Base-by-base conservation (phyloP, 2,329 filamentous ascomycete genomes). In the Atkinsonella texensis region DNA sequence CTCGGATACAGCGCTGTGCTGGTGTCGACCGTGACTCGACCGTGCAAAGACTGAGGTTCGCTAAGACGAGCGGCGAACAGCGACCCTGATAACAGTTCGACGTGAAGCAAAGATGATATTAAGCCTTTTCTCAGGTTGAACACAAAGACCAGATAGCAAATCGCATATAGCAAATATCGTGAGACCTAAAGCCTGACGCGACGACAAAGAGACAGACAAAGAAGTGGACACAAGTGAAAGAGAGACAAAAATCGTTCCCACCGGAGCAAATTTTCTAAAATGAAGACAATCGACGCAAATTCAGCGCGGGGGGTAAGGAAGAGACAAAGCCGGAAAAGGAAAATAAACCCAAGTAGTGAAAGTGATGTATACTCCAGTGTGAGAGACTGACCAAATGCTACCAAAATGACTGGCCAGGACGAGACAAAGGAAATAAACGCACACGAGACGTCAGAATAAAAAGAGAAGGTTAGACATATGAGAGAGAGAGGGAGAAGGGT, bases 401-500 rank as follows among this genome's bases (percentile, higher is more conserved):
- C 32, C 13, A 17, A 15, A 39, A n/a, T 38, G 12, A 39, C 32
- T 38, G 46, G 11, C 46, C 32, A 23, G n/a, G 33, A 20, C 41
- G 43, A n/a, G 38, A 44, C 44, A 35, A 15, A 32, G 33, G 42
- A 47, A 43, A 50, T 8, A 18, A 43, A 40, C 6, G 11, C 41
- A 20, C 41, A 28, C 18, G 18, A 48, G 32, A 46, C 45, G 13
- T 35, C 38, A 18, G 45, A 11, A 31, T 38, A 44, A 31, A 15
- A 45, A 40, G 41, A 43, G 18, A 40, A 13, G 11, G 28, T 13
- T 13, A 42, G 11, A 44, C 20, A 28, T 41, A 43, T 35, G 46
- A 50, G 23, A 45, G 33, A 52, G 20, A 54, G 48, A 53, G 48
- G 58, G 28, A 28, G 4, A 28, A 8, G 5, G 28, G 7, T 2